phyloP scores from a whole-genome alignment of 257 asterid species.

The Henckelia pumila region DNA sequence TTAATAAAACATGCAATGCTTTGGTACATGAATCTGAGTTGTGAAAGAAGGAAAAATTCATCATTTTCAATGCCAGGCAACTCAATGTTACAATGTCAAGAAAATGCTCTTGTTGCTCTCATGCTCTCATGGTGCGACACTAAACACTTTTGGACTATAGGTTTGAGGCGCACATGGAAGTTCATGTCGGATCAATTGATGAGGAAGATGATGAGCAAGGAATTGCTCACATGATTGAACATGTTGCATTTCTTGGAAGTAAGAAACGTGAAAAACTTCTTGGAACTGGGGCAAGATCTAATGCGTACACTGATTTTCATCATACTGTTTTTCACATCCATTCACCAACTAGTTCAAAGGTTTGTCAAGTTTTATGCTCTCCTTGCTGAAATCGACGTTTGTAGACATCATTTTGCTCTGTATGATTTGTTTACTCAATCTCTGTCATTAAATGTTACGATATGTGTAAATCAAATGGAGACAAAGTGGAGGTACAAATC shows the following conservation, averaged over 20 bases:
- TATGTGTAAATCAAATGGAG: constrained; percentile 1
- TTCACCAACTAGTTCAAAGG: constrained; percentile 92
- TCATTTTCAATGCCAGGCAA: not conserved
- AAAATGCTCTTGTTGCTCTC: not conserved
- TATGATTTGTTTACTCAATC: not conserved
- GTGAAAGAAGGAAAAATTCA: not conserved
- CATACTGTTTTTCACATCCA: constrained; percentile 98
- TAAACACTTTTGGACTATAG: constrained; percentile 38
- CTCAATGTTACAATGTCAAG: constrained; percentile 1
- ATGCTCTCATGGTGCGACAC: constrained; percentile 10
- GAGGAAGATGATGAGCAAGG: constrained; percentile 99
- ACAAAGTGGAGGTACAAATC: constrained; percentile 14
- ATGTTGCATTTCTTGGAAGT: constrained; percentile 99
- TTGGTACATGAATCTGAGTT: not conserved
- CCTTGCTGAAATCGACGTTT: not conserved
- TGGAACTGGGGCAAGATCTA: constrained; percentile 98
- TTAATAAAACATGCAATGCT: too few species aligned
- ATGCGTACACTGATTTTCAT: constrained; percentile 98
- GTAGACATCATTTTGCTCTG: not conserved
- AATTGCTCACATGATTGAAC: constrained; percentile 99
- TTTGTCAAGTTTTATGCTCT: constrained; percentile 29
- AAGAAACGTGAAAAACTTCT: constrained; percentile 99
- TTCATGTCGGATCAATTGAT: constrained; percentile 95
- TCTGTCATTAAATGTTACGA: constrained; percentile 6
- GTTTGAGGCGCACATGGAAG: constrained; percentile 99